Percentiles rank a stretch among this genome's conserved stretches.
Evolutionary conservation across 148 eudicot genomes (phyloP).

Genomic region (Vaccinium darrowii): DNA sequence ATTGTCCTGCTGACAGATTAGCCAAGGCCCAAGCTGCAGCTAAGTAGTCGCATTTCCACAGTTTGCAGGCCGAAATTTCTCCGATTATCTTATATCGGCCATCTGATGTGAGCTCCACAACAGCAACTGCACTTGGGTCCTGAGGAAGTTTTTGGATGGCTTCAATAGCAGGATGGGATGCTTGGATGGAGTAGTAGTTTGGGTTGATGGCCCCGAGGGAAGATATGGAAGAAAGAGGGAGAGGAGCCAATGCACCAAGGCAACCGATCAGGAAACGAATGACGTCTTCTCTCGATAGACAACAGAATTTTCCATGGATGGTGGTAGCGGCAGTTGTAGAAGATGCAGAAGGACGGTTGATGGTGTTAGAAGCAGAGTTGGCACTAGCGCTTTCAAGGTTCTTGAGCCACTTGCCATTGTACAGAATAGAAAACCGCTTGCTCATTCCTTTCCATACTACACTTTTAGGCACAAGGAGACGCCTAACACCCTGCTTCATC

Average conservation of each 20-base stretch:
- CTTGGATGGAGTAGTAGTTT: conserved; percentile 53
- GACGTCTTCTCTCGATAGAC: conserved; percentile 91
- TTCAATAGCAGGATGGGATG: conserved; percentile 62
- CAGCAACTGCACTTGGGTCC: conserved; percentile 82
- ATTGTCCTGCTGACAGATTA: conserved; percentile 85
- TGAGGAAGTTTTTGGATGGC: conserved; percentile 50
- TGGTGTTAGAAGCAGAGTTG: conserved; percentile 28
- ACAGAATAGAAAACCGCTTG: conserved; percentile 81
- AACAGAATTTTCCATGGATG: conserved; percentile 57
- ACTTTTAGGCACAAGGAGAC: conserved; percentile 83
- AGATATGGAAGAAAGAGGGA: conserved; percentile 82
- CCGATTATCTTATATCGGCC: conserved; percentile 72
- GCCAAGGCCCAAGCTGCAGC: conserved; percentile 93
- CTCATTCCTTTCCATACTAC: conserved; percentile 82
- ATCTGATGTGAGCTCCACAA: conserved; percentile 62
- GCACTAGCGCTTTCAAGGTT: conserved; percentile 38
- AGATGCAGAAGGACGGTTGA: conserved; percentile 57
- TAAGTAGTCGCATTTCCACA: conserved; percentile 86
- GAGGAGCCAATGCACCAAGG: conserved; percentile 94
- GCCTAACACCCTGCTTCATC: conserved; percentile 95
- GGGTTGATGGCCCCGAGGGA: conserved; percentile 66
- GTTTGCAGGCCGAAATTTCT: conserved; percentile 78
- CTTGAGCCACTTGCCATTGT: conserved; percentile 88
- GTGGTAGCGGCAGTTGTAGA: conserved; percentile 26
- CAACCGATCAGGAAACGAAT: conserved; percentile 90